A percentile compares a stretch with the other conserved stretches of the same genome.
These are phyloP conservation scores for Daldinia childiae DNA, from an alignment of 495 filamentous ascomycete genomes.

Conservation along the genomic window DNA sequence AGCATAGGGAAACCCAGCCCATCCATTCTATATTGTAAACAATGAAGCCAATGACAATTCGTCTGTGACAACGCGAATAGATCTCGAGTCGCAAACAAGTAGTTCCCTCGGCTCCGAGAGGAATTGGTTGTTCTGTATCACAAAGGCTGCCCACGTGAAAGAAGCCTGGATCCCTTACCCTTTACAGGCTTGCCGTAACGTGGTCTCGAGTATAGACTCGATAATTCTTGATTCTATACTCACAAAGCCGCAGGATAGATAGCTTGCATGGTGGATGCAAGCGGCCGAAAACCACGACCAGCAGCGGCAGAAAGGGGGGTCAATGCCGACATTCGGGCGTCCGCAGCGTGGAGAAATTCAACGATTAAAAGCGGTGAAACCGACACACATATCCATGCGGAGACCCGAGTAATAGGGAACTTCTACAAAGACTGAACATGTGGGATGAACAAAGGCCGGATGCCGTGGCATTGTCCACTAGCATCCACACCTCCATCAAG, in stretches of 20 bases:
- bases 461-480: slow-evolving; percentile 10
- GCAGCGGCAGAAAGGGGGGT: slow-evolving; percentile 13
- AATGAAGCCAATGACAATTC: neutral
- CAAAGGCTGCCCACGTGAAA: slow-evolving; percentile 7
- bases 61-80: neutral
- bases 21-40: slow-evolving; percentile 9
- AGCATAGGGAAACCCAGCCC: slow-evolving; percentile 4
- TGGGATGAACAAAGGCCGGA: slow-evolving; percentile 7
- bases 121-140: slow-evolving; percentile 1
- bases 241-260: slow-evolving; percentile 3
- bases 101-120: neutral
- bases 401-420: slow-evolving; percentile 8
- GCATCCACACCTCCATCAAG: slow-evolving; percentile 20
- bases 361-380: slow-evolving; percentile 33
- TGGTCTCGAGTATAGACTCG: slow-evolving; percentile 5
- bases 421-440: slow-evolving; percentile 5
- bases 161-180: neutral
- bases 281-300: slow-evolving; percentile 11
- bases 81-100: neutral
- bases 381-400: slow-evolving; percentile 8
- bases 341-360: slow-evolving; percentile 32
- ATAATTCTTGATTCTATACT: neutral
- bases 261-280: slow-evolving; percentile 18
- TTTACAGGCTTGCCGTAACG: neutral
- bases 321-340: slow-evolving; percentile 31